Evolutionary conservation across 192 early-diverging fungal genomes (phyloP), one percentile per base, ranked within the genome.

Genomic region (Dispira simplex): DNA sequence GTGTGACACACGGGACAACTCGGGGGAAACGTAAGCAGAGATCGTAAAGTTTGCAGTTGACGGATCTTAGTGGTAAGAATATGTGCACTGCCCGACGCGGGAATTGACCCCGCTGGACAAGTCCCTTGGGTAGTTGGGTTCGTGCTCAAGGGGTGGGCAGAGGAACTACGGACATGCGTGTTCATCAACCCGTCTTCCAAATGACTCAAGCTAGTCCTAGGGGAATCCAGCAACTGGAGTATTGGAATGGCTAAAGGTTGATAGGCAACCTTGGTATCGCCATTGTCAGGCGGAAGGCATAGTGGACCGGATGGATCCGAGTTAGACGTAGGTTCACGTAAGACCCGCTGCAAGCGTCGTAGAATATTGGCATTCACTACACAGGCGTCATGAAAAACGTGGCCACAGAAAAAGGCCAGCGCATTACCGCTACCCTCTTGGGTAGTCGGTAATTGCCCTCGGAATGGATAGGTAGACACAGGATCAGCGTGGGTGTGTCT

Each of bases 321-420:
- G 32, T 6, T 39, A 1, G 32, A 39, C 1, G 32, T 39, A 39
- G 32, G 6, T 39, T 39, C 32, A 39, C 32, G 32, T 6, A 39
- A 39, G 3, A 39, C 32, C 6, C 32, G 32, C 32, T 51, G 48
- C 4, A 51, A 20, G 18, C 21, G 26, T 44, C 44, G 58, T 26
- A 77, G 51, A 2, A 83, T 73, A 26, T 80, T 79, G 3, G 81
- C 72, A 16, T 75, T 73, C 46, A 90, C 68, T n/a, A 97, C 70
- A 62, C 96, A 98, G 13, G 71, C 62, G 65, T 90, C 86, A 64
- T 98, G 96, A 67, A 82, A 95, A 1, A 81, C 77, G 68, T 98
- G 94, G 63, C 84, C 78, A 63, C 96, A 98, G 71, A 93, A 97
- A 66, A 95, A 98, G 16, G 92, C 75, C 44, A 97, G 55, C 11